Conservation (phyloP, 768 basidiomycete species). For the Gloeophyllum trabeum region DNA sequence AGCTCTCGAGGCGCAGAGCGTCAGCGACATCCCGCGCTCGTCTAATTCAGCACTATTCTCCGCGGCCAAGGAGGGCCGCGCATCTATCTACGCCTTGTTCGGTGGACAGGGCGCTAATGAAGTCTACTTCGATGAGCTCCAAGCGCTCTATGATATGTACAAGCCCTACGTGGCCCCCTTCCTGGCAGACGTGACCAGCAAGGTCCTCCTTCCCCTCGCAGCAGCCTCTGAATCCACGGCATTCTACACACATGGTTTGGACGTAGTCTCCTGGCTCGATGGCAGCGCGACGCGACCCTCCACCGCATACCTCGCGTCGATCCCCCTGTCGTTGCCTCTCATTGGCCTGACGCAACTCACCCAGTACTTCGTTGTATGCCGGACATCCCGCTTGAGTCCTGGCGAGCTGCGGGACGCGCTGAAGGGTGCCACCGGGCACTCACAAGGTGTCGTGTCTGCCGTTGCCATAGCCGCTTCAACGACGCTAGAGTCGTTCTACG, state of each 20-base stretch:
- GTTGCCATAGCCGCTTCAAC: conserved; percentile 75
- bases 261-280: conserved; percentile 77
- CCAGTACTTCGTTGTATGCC: conserved; percentile 80
- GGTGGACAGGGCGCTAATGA: conserved; percentile 98
- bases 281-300: conserved; percentile 63
- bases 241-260: conserved; percentile 73
- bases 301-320: conserved; percentile 78
- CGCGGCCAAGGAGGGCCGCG: conserved; percentile 49
- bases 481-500: conserved; percentile 61
- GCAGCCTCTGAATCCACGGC: conserved; percentile 43
- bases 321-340: conserved; percentile 90
- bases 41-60: conserved; percentile 60
- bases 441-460: conserved; percentile 95
- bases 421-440: conserved; percentile 90
- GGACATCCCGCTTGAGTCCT: conserved; percentile 64
- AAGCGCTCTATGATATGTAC: conserved; percentile 86
- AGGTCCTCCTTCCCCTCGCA: conserved; percentile 65
- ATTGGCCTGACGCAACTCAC: conserved; percentile 94
- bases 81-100: conserved; percentile 84
- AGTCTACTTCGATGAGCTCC: conserved; percentile 94
- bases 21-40: conserved; percentile 42
- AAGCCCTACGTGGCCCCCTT: conserved; percentile 73
- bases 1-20: conserved; percentile 45
- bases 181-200: conserved; percentile 47
- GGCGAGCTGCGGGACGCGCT: conserved; percentile 70